Evolutionary conservation across 352 stramenopile genomes (phyloP), one percentile per base, ranked within the genome.

Genomic region (Pythium periplocum): DNA sequence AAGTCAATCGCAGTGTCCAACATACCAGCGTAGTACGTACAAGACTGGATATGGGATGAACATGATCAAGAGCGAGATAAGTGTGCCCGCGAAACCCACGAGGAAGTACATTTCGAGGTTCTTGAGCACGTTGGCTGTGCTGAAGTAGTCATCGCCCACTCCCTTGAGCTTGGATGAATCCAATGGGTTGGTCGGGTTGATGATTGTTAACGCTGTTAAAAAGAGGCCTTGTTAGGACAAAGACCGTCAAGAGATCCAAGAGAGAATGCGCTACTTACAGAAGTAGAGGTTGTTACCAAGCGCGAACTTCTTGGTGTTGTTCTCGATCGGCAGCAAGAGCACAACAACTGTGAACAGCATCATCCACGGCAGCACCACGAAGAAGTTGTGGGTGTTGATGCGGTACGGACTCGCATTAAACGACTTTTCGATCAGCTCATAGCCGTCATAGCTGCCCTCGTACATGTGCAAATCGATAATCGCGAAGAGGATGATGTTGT

Each of bases 221-320:
- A 39, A 32, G 31, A 39, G 3, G 17, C 17, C 17, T 26, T 26
- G 17, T 26, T 26, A 26, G 17, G 17, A 26, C 17, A 26, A 26
- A 26, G 17, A 26, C 17, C 17, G 17, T 26, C 17, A 26, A 26
- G 17, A 26, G 17, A 26, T 26, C 17, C 17, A 26, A 0, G 17
- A 26, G 17, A 12, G 38, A 42, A 12, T 42, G 38, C 38, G 7
- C 7, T 42, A 69, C 76, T 31, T 73, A 86, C 73, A 73, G 59
- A 93, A 93, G 68, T 82, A 93, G 35, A 93, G 72, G 48, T 90
- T 93, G 74, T 90, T 90, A 56, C 71, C 77, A 31, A 90, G 40
- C 43, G 80, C 76, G 48, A 90, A 92, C 62, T 90, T 93, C 63
- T 93, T 93, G n/a, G 78, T 89, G 62, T 87, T 93, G 64, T 64